A percentile compares a stretch with the other conserved stretches of the same genome.
These are phyloP conservation scores for Kitagawia praeruptora DNA, from an alignment of 129 eudicot genomes.

Conservation along the genomic window DNA sequence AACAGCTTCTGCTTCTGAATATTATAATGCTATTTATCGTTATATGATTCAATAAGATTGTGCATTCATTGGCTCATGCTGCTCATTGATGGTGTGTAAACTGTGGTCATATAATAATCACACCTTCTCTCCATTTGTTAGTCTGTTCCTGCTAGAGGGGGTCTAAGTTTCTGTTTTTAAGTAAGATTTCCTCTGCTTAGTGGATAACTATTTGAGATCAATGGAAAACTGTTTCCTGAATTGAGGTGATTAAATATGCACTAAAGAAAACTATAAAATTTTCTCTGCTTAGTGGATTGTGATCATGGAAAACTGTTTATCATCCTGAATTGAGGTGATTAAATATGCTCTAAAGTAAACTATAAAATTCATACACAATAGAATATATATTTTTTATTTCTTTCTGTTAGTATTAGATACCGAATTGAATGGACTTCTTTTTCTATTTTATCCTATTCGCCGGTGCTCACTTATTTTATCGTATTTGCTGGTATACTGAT, in stretches of 20 bases:
- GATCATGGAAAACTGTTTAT: not conserved
- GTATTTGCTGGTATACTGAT: not conserved
- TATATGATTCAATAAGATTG: conserved; percentile 2
- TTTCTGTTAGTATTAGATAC: not conserved
- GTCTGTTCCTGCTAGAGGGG: not conserved
- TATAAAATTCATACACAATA: not conserved
- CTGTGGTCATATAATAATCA: not conserved
- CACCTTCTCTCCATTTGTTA: not conserved
- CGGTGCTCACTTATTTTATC: not conserved
- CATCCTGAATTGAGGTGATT: no score
- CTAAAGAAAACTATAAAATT: not conserved
- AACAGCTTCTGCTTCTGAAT: not conserved
- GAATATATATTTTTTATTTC: not conserved
- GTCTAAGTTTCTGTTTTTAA: conserved; percentile 3
- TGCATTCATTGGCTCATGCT: not conserved
- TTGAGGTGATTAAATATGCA: conserved; percentile 12
- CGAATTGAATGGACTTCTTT: not conserved
- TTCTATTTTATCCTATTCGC: not conserved
- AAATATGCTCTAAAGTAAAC: no score
- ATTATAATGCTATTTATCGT: not conserved
- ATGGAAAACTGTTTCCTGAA: conserved; percentile 9
- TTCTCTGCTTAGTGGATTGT: not conserved
- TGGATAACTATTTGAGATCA: conserved; percentile 7
- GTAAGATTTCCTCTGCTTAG: not conserved
- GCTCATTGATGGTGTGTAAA: not conserved